Percentiles rank a stretch among this genome's conserved stretches.
Evolutionary conservation across 306 rosid genomes (phyloP).

Genomic region (Elaeagnus macrophylla): DNA sequence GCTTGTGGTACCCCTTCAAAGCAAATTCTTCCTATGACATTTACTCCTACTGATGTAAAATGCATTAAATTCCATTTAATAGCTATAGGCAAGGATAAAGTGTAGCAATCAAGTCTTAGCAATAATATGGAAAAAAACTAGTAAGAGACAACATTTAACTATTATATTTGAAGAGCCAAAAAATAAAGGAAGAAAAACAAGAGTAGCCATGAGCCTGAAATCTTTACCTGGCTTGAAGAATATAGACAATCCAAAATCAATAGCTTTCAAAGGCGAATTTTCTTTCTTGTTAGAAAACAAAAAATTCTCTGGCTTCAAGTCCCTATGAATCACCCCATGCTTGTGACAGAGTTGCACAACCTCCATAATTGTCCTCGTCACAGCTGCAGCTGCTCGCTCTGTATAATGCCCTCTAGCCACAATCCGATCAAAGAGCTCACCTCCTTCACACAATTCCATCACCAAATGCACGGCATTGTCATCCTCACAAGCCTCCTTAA

Average conservation of each 20-base stretch:
- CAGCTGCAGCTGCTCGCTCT: constrained; percentile 83
- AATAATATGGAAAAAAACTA: too few species aligned
- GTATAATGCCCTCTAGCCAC: constrained; percentile 96
- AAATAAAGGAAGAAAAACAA: background rate
- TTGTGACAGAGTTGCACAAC: constrained; percentile 95
- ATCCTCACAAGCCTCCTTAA: constrained; percentile 89
- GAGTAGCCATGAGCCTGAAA: background rate
- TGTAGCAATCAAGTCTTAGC: too few species aligned
- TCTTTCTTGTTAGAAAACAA: constrained; percentile 93
- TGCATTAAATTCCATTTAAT: too few species aligned
- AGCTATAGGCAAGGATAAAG: too few species aligned
- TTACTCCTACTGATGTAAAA: too few species aligned
- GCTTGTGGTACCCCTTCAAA: too few species aligned
- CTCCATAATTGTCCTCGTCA: constrained; percentile 72
- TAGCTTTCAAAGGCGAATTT: constrained; percentile 95
- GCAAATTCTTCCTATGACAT: too few species aligned
- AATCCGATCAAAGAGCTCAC: constrained; percentile 94
- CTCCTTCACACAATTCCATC: constrained; percentile 98
- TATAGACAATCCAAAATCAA: constrained; percentile 88
- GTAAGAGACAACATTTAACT: background rate
- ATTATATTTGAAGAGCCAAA: background rate
- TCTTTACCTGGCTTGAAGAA: constrained; percentile 90
- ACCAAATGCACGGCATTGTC: constrained; percentile 97
- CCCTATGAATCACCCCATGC: constrained; percentile 93
- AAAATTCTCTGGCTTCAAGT: constrained; percentile 93